phyloP scores from a whole-genome alignment of 139 green algal species.

The Edaphochlamys debaryana region DNA sequence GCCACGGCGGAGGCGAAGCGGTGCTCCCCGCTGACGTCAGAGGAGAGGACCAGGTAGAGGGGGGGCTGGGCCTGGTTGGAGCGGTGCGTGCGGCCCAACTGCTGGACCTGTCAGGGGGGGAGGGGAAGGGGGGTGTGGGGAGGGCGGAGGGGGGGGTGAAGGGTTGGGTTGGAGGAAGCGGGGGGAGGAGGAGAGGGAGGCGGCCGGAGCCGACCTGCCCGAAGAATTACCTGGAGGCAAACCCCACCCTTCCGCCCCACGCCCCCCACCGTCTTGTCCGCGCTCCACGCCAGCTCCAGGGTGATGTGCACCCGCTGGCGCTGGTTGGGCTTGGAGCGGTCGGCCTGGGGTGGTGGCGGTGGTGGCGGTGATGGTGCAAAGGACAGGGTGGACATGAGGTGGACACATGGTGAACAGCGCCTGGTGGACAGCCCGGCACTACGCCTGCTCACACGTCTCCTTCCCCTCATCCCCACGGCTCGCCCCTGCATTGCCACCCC shows the following conservation, averaged over 20 bases:
- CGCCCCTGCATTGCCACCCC: no score
- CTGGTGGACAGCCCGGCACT: no score
- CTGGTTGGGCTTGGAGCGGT: conserved; percentile 56
- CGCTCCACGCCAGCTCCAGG: conserved; percentile 72
- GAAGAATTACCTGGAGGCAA: no score
- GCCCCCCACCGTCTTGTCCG: conserved; percentile 64
- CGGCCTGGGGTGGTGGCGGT: conserved; percentile 51
- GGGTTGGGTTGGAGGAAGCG: not conserved
- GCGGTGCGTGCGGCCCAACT: conserved; percentile 54
- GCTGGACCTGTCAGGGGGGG: conserved; percentile 39
- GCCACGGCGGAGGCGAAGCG: conserved; percentile 67
- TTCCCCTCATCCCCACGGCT: no score
- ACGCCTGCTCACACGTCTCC: no score
- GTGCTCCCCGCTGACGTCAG: conserved; percentile 68
- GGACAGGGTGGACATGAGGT: no score
- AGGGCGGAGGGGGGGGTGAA: not conserved
- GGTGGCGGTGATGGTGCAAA: no score
- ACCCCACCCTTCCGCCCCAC: not conserved
- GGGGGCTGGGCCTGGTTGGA: conserved; percentile 80
- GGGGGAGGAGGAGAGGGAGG: not conserved
- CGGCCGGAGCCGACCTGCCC: not conserved
- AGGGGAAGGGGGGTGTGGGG: not conserved
- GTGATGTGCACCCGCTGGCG: conserved; percentile 69
- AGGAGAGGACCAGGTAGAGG: conserved; percentile 75
- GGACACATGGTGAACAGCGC: no score